Conservation (phyloP, 805 yeast genomes). For the Lipomyces yamanashiensis region DNA sequence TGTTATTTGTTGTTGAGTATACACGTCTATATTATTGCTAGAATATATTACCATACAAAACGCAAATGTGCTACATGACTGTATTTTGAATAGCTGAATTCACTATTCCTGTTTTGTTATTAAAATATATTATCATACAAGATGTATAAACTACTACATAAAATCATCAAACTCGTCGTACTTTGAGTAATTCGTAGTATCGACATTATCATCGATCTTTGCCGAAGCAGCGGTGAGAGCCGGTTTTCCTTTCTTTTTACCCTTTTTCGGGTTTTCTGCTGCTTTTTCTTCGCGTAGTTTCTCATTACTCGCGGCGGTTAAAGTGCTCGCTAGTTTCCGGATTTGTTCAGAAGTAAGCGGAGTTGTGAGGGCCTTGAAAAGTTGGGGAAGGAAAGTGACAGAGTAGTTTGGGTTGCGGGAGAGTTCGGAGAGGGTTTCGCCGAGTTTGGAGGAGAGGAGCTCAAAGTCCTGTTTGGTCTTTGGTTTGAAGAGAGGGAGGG, state of each 20-base stretch:
- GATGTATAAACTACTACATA: constrained; percentile 44
- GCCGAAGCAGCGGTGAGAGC: constrained; percentile 72
- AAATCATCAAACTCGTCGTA: constrained; percentile 51
- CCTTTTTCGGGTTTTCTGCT: constrained; percentile 53
- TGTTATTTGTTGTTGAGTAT: too few relatives aligned
- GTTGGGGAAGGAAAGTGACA: constrained; percentile 77
- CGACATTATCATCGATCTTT: constrained; percentile 63
- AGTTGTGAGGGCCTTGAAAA: constrained; percentile 79
- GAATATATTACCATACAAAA: not conserved
- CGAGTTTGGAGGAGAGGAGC: constrained; percentile 72
- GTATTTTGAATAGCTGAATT: too few relatives aligned
- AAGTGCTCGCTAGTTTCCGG: constrained; percentile 82
- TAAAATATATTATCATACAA: too few relatives aligned
- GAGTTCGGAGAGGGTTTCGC: constrained; percentile 47
- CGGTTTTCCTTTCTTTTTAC: constrained; percentile 90
- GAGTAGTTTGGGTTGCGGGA: constrained; percentile 64
- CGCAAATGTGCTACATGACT: too few relatives aligned
- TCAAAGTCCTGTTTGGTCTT: constrained; percentile 79
- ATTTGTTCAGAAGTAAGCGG: constrained; percentile 83
- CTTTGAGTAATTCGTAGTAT: constrained; percentile 54
- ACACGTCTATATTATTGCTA: not conserved
- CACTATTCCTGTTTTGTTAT: not conserved
- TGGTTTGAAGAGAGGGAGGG: constrained; percentile 72
- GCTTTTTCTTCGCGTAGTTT: constrained; percentile 76
- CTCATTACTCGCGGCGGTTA: constrained; percentile 78